These are phyloP conservation scores for Debaryomyces nepalensis DNA, from an alignment of 1,139 yeast species.

Conservation along the genomic window DNA sequence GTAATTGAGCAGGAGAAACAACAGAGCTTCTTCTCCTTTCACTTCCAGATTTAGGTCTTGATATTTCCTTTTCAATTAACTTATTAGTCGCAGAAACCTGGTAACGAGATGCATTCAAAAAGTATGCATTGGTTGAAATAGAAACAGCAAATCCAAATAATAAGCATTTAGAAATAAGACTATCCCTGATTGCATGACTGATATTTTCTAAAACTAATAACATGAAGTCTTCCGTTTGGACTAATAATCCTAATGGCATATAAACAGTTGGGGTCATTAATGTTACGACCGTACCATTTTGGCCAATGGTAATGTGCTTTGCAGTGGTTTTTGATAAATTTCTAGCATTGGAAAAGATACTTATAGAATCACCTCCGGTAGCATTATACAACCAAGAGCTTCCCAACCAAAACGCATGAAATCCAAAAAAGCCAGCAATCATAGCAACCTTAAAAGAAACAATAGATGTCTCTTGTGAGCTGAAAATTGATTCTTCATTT, in stretches of 20 bases:
- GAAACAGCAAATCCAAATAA: slow-evolving; percentile 77
- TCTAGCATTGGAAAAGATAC: slow-evolving; percentile 40
- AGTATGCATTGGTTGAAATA: slow-evolving; percentile 79
- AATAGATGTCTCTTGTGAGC: slow-evolving; percentile 43
- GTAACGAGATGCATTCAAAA: slow-evolving; percentile 74
- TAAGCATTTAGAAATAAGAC: slow-evolving; percentile 76
- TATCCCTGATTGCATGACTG: slow-evolving; percentile 80
- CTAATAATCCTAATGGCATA: slow-evolving; percentile 66
- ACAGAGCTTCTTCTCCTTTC: slow-evolving; percentile 7
- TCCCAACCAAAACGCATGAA: slow-evolving; percentile 78
- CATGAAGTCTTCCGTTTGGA: slow-evolving; percentile 68
- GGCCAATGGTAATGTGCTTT: slow-evolving; percentile 46
- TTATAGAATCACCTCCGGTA: slow-evolving; percentile 18
- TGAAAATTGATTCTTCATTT: slow-evolving; percentile 34
- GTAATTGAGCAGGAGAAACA: slow-evolving; percentile 2
- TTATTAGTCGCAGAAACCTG: slow-evolving; percentile 51
- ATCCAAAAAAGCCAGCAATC: slow-evolving; percentile 67
- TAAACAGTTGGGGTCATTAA: slow-evolving; percentile 69
- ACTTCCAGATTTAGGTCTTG: slow-evolving; percentile 29
- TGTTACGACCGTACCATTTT: slow-evolving; percentile 64
- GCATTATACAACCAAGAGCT: slow-evolving; percentile 70
- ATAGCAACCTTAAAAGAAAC: slow-evolving; percentile 67
- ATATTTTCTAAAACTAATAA: slow-evolving; percentile 57
- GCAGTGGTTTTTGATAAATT: slow-evolving; percentile 45
- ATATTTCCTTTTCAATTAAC: slow-evolving; percentile 47